Conservation (phyloP, 1,284 basidiomycete genomes). For the Wallemia hederae region DNA sequence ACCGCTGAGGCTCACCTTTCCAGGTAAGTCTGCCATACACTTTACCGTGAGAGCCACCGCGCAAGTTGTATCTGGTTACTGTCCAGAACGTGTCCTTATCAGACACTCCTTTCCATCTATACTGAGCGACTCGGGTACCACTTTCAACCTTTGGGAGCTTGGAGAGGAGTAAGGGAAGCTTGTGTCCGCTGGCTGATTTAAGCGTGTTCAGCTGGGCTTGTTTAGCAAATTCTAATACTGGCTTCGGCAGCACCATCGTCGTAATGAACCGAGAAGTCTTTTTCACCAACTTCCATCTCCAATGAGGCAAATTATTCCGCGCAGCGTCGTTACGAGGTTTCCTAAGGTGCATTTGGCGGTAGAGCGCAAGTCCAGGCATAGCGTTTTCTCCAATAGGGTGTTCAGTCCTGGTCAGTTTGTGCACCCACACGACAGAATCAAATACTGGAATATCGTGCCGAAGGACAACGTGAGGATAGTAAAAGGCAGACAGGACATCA, state of each 20-base stretch:
- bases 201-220: neutral
- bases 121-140: neutral
- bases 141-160: neutral
- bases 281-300: neutral
- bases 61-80: neutral
- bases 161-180: neutral
- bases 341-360: neutral
- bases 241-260: neutral
- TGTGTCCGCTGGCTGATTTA: neutral
- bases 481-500: neutral
- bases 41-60: neutral
- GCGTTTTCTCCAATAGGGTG: neutral
- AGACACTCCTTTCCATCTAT: neutral
- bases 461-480: neutral
- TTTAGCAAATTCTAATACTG: neutral
- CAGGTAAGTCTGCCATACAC: neutral
- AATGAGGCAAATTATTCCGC: neutral
- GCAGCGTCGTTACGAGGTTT: neutral
- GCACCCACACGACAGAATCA: neutral
- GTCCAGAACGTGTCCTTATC: neutral
- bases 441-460: neutral
- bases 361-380: neutral
- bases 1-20: neutral
- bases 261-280: neutral
- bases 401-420: neutral